These are phyloP conservation scores for Pichia sp. DNA, from an alignment of 1,139 yeast species.

Conservation along the genomic window DNA sequence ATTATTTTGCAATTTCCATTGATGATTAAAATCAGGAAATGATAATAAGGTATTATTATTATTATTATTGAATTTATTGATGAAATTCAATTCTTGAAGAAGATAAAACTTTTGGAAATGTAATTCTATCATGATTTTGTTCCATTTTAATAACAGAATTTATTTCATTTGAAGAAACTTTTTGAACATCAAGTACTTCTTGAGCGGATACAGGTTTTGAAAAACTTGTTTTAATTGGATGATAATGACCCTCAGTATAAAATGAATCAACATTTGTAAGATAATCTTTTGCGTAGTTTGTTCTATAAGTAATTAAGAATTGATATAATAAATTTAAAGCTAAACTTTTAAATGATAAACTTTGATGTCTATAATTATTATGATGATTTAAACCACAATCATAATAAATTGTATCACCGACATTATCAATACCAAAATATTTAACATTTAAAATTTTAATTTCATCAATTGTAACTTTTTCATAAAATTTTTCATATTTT, in stretches of 20 bases:
- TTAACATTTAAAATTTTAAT: slow-evolving; percentile 34
- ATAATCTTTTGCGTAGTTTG: slow-evolving; percentile 22
- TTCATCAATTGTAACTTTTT: slow-evolving; percentile 48
- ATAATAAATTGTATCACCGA: slow-evolving; percentile 36
- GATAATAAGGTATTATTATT: too few species aligned
- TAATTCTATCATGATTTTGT: background rate
- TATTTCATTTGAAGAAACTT: background rate
- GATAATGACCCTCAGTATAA: slow-evolving; percentile 25
- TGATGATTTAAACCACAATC: slow-evolving; percentile 28
- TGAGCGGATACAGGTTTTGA: slow-evolving; percentile 15
- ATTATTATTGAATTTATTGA: background rate
- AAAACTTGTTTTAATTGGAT: slow-evolving; percentile 21
- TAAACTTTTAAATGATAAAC: slow-evolving; percentile 20
- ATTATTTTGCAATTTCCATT: too few species aligned
- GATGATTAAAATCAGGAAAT: too few species aligned
- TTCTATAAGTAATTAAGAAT: slow-evolving; percentile 26
- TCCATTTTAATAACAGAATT: background rate
- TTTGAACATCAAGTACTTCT: slow-evolving; percentile 8
- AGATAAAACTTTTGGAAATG: slow-evolving; percentile 17
- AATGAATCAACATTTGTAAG: slow-evolving; percentile 23
- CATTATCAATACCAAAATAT: slow-evolving; percentile 43
- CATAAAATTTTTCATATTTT: slow-evolving; percentile 50
- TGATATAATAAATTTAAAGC: slow-evolving; percentile 24
- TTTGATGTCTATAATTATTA: slow-evolving; percentile 16
- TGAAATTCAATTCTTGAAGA: slow-evolving; percentile 11